Conservation (phyloP, 257 asterid genomes). For the Rubia yunnanensis region DNA sequence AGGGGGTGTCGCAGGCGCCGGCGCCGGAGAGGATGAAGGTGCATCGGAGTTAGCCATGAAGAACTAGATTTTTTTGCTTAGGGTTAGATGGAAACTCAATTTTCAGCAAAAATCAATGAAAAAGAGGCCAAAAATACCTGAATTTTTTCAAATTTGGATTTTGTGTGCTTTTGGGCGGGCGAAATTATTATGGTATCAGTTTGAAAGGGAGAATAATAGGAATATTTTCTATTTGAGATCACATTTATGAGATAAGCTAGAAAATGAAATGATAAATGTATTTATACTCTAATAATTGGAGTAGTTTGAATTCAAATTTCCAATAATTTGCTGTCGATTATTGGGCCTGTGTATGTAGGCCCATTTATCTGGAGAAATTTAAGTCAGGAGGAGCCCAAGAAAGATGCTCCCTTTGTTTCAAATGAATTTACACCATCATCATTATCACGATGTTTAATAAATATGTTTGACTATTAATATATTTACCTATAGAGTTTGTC, state of each 20-base stretch:
- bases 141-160: neutral
- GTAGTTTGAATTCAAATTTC: neutral
- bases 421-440: no score
- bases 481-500: no score
- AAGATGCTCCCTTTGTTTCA: no score
- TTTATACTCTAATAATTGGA: neutral
- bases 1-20: conserved; percentile 20
- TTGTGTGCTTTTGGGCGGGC: conserved; percentile 36
- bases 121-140: neutral
- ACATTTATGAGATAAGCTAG: no score
- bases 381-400: no score
- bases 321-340: neutral
- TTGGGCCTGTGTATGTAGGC: neutral
- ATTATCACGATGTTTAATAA: no score
- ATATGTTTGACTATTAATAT: no score
- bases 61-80: neutral
- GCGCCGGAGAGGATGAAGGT: conserved; percentile 22
- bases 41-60: conserved; percentile 47
- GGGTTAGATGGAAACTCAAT: conserved; percentile 7
- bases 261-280: neutral
- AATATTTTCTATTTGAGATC: no score
- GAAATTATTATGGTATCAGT: conserved; percentile 3
- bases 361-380: neutral
- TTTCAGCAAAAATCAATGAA: conserved; percentile 5
- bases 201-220: neutral